Evolutionary conservation across 2,329 filamentous ascomycete species (phyloP).

Genomic region (Fusarium algeriense): DNA sequence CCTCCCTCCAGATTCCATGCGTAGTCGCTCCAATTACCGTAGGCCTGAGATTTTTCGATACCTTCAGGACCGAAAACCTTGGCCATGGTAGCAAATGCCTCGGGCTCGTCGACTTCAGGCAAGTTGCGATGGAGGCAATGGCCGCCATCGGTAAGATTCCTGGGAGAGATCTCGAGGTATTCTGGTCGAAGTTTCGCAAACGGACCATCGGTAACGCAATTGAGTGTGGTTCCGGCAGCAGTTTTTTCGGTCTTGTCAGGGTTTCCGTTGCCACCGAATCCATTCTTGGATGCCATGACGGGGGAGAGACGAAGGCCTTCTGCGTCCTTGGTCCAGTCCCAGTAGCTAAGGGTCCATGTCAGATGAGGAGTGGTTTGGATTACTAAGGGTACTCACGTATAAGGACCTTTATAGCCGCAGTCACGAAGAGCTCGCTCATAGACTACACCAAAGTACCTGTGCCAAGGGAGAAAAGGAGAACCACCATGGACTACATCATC

Average conservation of each 20-base stretch:
- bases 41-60: neutral
- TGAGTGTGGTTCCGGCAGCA: neutral
- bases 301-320: constrained; percentile 1
- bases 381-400: neutral
- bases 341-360: neutral
- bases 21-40: neutral
- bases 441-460: constrained; percentile 8
- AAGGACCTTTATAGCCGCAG: constrained; percentile 10
- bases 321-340: constrained; percentile 11
- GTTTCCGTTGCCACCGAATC: constrained; percentile 1
- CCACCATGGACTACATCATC: neutral
- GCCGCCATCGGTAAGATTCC: neutral
- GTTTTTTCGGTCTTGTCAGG: neutral
- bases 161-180: neutral
- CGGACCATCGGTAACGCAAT: neutral
- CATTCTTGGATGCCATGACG: constrained; percentile 2
- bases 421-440: constrained; percentile 6
- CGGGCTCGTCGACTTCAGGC: constrained; percentile 5
- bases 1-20: neutral
- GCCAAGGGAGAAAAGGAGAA: constrained; percentile 17
- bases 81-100: neutral
- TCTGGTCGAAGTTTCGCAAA: neutral
- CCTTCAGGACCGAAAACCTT: neutral
- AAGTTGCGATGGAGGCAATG: constrained; percentile 8
- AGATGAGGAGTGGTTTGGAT: rapidly evolving